These are phyloP conservation scores for Penicillium verrucosum DNA, from an alignment of 2,329 filamentous ascomycete genomes.

Conservation along the genomic window DNA sequence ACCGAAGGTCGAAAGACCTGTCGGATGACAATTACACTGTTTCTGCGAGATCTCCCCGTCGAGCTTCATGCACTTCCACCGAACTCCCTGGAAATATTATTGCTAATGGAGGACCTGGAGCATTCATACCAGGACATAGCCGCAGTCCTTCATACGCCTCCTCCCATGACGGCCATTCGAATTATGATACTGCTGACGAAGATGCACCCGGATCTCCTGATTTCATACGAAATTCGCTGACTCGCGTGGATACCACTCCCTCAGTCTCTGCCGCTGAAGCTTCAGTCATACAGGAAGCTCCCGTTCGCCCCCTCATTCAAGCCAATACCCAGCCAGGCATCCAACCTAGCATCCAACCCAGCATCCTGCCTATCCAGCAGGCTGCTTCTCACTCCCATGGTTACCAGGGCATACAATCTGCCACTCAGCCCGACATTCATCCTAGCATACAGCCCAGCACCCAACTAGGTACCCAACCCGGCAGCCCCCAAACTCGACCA, in stretches of 20 bases:
- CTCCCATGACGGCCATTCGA: conserved; percentile 24
- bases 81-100: not conserved
- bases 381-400: not conserved
- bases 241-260: not conserved
- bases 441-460: not conserved
- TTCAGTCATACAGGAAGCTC: not conserved
- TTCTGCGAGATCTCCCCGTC: conserved; percentile 1
- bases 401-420: not conserved
- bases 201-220: conserved; percentile 15
- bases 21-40: not conserved
- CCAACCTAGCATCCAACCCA: not conserved
- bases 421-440: not conserved
- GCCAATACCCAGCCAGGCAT: not conserved
- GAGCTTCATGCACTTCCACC: not conserved
- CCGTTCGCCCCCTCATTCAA: not conserved
- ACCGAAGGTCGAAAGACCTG: not conserved
- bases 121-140: conserved; percentile 6
- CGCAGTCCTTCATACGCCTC: conserved; percentile 14
- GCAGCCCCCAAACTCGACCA: conserved; percentile 5
- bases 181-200: conserved; percentile 36
- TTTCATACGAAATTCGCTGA: not conserved
- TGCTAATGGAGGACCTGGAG: not conserved
- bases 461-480: not conserved
- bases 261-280: not conserved
- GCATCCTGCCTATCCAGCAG: not conserved